These are phyloP conservation scores for Colletotrichum somersetense DNA, from an alignment of 2,329 filamentous ascomycete species.

Conservation along the genomic window DNA sequence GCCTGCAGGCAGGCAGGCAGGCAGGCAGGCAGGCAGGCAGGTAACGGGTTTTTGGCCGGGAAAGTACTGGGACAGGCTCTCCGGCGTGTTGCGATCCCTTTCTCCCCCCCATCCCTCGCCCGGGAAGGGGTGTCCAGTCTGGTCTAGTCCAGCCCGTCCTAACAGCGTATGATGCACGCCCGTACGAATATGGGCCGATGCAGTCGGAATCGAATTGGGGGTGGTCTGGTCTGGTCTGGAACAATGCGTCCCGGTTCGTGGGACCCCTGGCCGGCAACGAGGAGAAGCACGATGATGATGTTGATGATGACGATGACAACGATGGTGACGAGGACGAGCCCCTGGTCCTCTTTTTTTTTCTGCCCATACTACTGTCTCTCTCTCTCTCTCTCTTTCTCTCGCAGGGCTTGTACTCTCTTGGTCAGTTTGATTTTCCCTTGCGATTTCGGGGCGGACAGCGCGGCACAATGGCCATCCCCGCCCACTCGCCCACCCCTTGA, in stretches of 20 bases:
- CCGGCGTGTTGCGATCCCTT: neutral
- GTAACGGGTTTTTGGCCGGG: neutral
- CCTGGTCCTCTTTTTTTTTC: too few relatives aligned
- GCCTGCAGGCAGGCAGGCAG: conserved; percentile 6
- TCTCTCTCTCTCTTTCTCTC: too few relatives aligned
- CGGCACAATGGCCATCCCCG: neutral
- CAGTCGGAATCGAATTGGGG: neutral
- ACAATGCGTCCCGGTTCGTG: neutral
- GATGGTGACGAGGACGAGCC: neutral
- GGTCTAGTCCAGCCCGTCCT: neutral
- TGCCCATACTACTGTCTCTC: too few relatives aligned
- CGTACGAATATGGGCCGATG: neutral
- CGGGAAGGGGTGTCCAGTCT: too few relatives aligned
- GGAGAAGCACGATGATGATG: neutral
- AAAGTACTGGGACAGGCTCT: neutral
- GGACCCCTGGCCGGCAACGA: too few relatives aligned
- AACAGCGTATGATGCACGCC: conserved; percentile 1
- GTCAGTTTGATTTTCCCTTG: too few relatives aligned
- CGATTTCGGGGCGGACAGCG: too few relatives aligned
- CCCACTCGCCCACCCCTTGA: neutral
- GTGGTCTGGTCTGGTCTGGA: neutral
- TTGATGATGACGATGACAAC: neutral
- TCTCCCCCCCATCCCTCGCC: too few relatives aligned
- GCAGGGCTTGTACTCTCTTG: too few relatives aligned
- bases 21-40: neutral